Conservation (phyloP, 371 early-diverging fungal genomes). For the Zychaea mexicana region DNA sequence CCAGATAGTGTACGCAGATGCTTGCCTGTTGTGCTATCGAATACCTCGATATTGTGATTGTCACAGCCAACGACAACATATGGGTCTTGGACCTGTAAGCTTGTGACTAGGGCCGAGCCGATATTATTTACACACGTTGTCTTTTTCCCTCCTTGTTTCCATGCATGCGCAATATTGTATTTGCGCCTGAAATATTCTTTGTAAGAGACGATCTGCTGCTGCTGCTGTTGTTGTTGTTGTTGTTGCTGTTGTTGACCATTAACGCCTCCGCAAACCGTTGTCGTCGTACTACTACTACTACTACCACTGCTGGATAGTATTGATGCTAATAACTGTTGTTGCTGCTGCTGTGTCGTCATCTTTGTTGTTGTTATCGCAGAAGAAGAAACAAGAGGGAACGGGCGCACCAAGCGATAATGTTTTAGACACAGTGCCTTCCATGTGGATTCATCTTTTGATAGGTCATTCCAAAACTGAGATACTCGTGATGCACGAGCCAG, state of each 20-base stretch:
- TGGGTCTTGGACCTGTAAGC: constrained; percentile 83
- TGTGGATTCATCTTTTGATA: constrained; percentile 66
- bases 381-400: too few relatives aligned
- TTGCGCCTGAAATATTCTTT: neutral
- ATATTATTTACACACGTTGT: constrained; percentile 51
- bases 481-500: constrained; percentile 78
- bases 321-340: neutral
- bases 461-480: constrained; percentile 73
- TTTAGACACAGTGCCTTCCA: constrained; percentile 55
- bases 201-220: neutral
- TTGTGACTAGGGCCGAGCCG: constrained; percentile 79
- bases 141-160: constrained; percentile 72
- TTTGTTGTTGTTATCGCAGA: neutral
- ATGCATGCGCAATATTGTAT: constrained; percentile 69
- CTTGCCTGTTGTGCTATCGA: constrained; percentile 71
- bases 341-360: constrained; percentile 17
- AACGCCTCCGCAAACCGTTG: too few relatives aligned
- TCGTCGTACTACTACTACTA: too few relatives aligned
- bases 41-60: constrained; percentile 82
- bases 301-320: neutral
- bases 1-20: constrained; percentile 72
- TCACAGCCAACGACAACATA: constrained; percentile 87
- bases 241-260: neutral
- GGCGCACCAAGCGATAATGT: too few relatives aligned
- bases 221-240: neutral